Evolutionary conservation across 2,329 filamentous ascomycete species (phyloP), one percentile per base, ranked within the genome.

Genomic region (Boeremia exigua): DNA sequence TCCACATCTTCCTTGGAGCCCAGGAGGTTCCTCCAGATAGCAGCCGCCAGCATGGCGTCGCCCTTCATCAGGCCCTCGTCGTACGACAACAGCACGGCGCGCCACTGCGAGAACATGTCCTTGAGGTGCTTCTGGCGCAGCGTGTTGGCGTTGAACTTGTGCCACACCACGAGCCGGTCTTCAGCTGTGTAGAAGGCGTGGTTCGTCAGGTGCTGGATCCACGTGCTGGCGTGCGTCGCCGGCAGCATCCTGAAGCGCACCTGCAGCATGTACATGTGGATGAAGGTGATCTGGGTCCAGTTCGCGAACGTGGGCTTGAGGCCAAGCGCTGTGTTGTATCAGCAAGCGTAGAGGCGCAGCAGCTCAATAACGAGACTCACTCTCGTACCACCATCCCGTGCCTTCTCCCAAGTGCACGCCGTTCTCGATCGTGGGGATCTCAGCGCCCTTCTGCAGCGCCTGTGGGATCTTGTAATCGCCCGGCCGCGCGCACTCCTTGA

Each of bases 211-310:
- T 96, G 91, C 70, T 92, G 90, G 75, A 96, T 91, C 87, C 92
- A 96, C 54, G 86, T 84, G 58, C 86, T 83, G 64, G 90, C 87
- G 63, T 85, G 82, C 19, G 88, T 84, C 49, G 82, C 80, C 19
- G 91, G 88, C 66, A 97, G 86, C 75, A 88, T 88, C 62, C 95
- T 90, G 66, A 97, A 81, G 53, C 93, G 89, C 42, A 91, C 89
- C 51, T 91, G 90, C 56, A 98, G 78, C 55, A 97, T 84, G 81
- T 96, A 98, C 84, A 99, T 90, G 81, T 99, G 94, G 55, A 99
- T 84, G 83, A 96, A 96, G 32, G 93, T 95, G 39, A 98, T 88
- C 77, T 98, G 93, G 17, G 92, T 91, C 95, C 95, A 99, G 53
- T 91, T 94, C 72, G 88, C 93, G 77, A 99, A 99, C 0, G 92